These are phyloP conservation scores for Solanum habrochaites DNA, from an alignment of 257 asterid species.

Conservation along the genomic window DNA sequence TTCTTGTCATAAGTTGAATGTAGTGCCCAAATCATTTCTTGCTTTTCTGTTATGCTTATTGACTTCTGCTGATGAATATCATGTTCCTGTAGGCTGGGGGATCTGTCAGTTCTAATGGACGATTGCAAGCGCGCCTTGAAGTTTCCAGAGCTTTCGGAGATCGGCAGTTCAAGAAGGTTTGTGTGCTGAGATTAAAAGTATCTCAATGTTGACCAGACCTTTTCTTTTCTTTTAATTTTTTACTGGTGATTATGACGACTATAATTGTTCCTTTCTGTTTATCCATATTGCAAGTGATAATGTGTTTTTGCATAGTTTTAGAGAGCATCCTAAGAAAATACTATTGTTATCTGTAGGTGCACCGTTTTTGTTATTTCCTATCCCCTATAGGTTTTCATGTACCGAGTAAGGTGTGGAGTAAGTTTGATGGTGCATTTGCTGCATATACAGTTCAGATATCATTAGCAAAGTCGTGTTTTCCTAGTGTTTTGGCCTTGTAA, in stretches of 20 bases:
- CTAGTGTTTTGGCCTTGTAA: background rate
- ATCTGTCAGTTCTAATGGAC: conserved; percentile 73
- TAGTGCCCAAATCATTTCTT: background rate
- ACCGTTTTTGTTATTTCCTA: background rate
- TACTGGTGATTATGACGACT: background rate
- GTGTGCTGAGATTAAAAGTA: background rate
- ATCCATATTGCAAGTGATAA: background rate
- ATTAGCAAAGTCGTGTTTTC: background rate
- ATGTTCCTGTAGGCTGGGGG: conserved; percentile 68
- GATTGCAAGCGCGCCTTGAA: conserved; percentile 88
- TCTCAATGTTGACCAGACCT: background rate
- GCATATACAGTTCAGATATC: background rate
- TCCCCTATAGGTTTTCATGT: background rate
- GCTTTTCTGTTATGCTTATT: background rate
- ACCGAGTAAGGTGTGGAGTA: background rate
- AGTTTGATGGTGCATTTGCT: background rate
- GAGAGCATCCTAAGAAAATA: background rate
- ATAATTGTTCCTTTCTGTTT: background rate
- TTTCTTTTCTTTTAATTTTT: background rate
- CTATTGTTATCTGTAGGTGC: background rate
- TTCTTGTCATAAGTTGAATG: background rate
- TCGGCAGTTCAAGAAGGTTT: conserved; percentile 85
- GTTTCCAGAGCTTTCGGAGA: conserved; percentile 97
- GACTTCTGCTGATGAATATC: background rate
- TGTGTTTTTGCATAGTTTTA: background rate